Base-by-base conservation (phyloP, 352 stramenopile genomes). In the Blastocystis sp. region DNA sequence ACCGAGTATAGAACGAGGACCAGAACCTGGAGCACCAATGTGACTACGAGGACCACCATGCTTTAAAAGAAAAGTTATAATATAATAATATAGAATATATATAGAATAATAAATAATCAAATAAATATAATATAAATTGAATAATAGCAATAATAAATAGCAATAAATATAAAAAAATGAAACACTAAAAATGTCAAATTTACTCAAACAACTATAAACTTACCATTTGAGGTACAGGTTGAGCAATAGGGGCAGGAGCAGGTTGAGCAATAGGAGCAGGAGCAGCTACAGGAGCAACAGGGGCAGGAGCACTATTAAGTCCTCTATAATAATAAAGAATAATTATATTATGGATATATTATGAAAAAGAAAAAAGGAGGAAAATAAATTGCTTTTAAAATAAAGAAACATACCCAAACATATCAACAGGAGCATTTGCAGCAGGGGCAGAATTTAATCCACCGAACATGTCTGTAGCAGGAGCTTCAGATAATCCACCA, bases 371-470 rank as follows among this genome's bases (percentile, higher is more conserved):
- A n/a, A n/a, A n/a, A n/a, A n/a, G n/a, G n/a, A n/a, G n/a, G n/a
- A n/a, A n/a, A n/a, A n/a, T n/a, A n/a, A n/a, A n/a, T n/a, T n/a
- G n/a, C n/a, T n/a, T n/a, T n/a, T n/a, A n/a, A n/a, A n/a, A n/a
- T n/a, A n/a, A n/a, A n/a, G n/a, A n/a, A n/a, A n/a, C n/a, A n/a
- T 58, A 58, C 47, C 19, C 31, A 21, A 58, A 58, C 47, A 58
- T 58, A 18, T 58, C 47, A 45, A 34, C n/a, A 30, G 11, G 34
- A n/a, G 43, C n/a, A 16, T 58, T 19, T 1, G 47, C 18, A 44
- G 47, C 19, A 45, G 27, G 19, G 3, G 47, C 30, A 34, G 49
- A n/a, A n/a, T n/a, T n/a, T n/a, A n/a, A n/a, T n/a, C n/a, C n/a
- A n/a, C n/a, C n/a, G n/a, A n/a, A n/a, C n/a, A n/a, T n/a, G n/a